Evolutionary conservation across 2,329 filamentous ascomycete genomes (phyloP), one percentile per base, ranked within the genome.

Genomic region (Fusarium temperatum): DNA sequence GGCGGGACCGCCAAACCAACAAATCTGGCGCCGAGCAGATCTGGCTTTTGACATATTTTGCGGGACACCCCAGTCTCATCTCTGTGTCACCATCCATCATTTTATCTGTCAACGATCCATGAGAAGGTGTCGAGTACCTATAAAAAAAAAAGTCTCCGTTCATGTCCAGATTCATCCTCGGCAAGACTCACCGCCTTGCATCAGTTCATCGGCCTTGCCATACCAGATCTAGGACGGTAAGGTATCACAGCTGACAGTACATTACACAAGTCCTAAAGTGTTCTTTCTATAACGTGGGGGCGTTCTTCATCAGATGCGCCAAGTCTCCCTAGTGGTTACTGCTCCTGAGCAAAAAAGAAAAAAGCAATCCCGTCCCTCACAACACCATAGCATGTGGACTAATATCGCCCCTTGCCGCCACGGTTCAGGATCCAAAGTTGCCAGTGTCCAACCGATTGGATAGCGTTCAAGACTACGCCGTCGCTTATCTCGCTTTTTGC

Each of bases 21-120:
- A 74, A 66, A 78, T 75, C 75, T 78, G 74, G 68, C 68, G 71
- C 71, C 63, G 70, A 78, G 57, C 70, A 78, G 77, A 79, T 79
- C 77, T 79, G 69, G 68, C 62, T 77, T 77, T 77, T 79, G 77
- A 79, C 77, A 79, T 75, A 73, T 78, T 78, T 78, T 79, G 77
- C 77, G 77, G 77, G 77, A 79, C 77, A 74, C 73, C 71, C 75
- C 73, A 75, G 75, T 78, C 75, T 78, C 75, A 78, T 78, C 77
- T 78, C 72, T 77, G 77, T 78, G 75, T 78, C 70, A 78, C 77
- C 77, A 77, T 77, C 75, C 75, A 76, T 68, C 61, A 73, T 63
- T 65, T 59, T 66, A 60, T 72, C 73, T 70, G 47, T 68, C 75
- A 73, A 68, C 67, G 63, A 77, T 76, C 65, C 61, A 77, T 70